These are phyloP conservation scores for Calonectria henricotiae DNA, from an alignment of 2,329 filamentous ascomycete genomes.

Conservation along the genomic window DNA sequence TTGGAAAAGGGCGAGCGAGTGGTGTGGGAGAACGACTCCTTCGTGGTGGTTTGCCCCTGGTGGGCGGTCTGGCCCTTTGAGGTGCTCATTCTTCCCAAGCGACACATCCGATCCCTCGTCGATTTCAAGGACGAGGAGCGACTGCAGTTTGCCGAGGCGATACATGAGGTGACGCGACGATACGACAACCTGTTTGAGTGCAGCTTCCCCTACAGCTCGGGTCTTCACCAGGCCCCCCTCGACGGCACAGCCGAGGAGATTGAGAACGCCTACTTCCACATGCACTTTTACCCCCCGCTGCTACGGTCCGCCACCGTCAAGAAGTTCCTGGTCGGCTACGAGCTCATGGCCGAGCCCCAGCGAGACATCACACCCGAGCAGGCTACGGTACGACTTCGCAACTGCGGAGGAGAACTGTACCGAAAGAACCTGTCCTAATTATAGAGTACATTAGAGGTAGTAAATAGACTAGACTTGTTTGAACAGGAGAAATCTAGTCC, in stretches of 20 bases:
- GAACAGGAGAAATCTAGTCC: not conserved
- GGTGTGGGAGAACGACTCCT: conserved; percentile 89
- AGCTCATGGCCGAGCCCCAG: conserved; percentile 98
- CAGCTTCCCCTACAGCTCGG: conserved; percentile 96
- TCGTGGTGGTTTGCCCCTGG: conserved; percentile 94
- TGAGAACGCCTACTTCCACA: conserved; percentile 91
- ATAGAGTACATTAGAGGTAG: conserved; percentile 44
- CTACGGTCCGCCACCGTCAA: conserved; percentile 93
- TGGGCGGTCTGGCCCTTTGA: conserved; percentile 99
- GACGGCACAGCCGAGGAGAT: conserved; percentile 87
- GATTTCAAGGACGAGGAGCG: conserved; percentile 84
- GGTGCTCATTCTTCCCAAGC: conserved; percentile 88
- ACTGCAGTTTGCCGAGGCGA: conserved; percentile 82
- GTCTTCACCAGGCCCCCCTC: conserved; percentile 94
- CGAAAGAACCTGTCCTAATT: conserved; percentile 69
- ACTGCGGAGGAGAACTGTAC: conserved; percentile 88
- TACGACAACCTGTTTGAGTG: conserved; percentile 99
- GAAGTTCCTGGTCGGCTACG: conserved; percentile 97
- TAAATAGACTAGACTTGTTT: conserved; percentile 11
- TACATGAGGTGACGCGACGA: conserved; percentile 89
- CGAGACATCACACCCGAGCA: conserved; percentile 98
- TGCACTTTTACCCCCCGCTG: conserved; percentile 97
- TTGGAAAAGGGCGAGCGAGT: conserved; percentile 86
- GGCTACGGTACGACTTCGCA: conserved; percentile 83
- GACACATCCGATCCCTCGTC: conserved; percentile 87